Percentiles rank a stretch among this genome's conserved stretches.
These are phyloP conservation scores for Venturia oleaginea DNA, from an alignment of 2,329 filamentous ascomycete genomes.

Conservation along the genomic window DNA sequence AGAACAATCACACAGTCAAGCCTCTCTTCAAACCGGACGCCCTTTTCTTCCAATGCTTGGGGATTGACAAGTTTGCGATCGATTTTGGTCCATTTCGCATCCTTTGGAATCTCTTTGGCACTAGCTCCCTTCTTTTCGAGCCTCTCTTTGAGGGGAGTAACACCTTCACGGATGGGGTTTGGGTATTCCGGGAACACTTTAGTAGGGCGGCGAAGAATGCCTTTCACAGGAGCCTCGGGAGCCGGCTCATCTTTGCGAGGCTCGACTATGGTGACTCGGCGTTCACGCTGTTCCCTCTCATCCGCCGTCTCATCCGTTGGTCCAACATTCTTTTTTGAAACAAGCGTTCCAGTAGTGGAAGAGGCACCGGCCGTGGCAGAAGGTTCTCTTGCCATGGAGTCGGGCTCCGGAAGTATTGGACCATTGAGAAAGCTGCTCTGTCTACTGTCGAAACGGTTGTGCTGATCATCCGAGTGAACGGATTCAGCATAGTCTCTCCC, in stretches of 20 bases:
- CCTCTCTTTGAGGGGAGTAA: slow-evolving; percentile 79
- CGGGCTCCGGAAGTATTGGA: background rate
- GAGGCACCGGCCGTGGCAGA: background rate
- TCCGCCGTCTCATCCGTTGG: background rate
- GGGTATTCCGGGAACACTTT: slow-evolving; percentile 79
- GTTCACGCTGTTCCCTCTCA: slow-evolving; percentile 1
- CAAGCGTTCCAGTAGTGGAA: background rate
- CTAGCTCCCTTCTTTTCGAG: slow-evolving; percentile 45
- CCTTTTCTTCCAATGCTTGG: slow-evolving; percentile 73
- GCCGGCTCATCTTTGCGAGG: slow-evolving; percentile 51
- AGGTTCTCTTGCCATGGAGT: background rate
- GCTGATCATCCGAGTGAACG: background rate
- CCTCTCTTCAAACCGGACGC: slow-evolving; percentile 86
- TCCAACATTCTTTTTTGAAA: background rate
- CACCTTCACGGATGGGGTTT: slow-evolving; percentile 76
- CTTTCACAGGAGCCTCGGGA: slow-evolving; percentile 45
- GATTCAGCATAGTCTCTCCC: background rate
- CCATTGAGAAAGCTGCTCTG: background rate
- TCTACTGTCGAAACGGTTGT: slow-evolving; percentile 1
- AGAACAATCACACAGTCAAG: slow-evolving; percentile 90
- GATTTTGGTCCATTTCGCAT: slow-evolving; percentile 71
- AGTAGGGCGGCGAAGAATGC: slow-evolving; percentile 78
- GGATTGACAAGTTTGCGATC: slow-evolving; percentile 82
- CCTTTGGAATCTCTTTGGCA: slow-evolving; percentile 54
- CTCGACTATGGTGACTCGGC: slow-evolving; percentile 52